Evolutionary conservation across 768 basidiomycete genomes (phyloP).

Genomic region (Termitomyces sp.): DNA sequence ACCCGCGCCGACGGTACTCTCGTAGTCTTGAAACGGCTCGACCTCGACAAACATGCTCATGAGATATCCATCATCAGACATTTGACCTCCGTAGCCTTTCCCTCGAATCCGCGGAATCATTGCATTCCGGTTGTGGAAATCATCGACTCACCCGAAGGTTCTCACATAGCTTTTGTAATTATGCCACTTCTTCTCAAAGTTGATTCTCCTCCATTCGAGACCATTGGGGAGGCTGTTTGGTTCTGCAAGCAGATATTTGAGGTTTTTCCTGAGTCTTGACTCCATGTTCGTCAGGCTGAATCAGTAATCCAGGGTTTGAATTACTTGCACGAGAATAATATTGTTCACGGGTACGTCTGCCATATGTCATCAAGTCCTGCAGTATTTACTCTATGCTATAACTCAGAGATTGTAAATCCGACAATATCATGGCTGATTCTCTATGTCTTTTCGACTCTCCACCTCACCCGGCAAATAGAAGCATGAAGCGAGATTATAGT

Average conservation of each 20-base stretch:
- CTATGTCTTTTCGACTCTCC: background rate
- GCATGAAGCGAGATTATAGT: background rate
- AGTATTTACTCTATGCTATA: background rate
- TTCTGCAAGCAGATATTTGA: background rate
- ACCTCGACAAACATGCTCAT: conserved; percentile 11
- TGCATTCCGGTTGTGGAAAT: conserved; percentile 26
- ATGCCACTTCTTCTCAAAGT: conserved; percentile 22
- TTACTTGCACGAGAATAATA: background rate
- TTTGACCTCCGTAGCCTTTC: conserved; percentile 13
- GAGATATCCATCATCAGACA: conserved; percentile 27
- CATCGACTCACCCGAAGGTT: conserved; percentile 16
- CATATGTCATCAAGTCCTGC: background rate
- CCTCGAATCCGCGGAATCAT: conserved; percentile 24
- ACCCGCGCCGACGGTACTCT: conserved; percentile 25
- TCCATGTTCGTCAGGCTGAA: background rate
- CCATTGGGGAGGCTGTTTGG: conserved; percentile 5
- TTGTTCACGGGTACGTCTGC: background rate
- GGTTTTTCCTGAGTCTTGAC: background rate
- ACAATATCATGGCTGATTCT: background rate
- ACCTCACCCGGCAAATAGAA: background rate
- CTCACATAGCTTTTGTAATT: conserved; percentile 13
- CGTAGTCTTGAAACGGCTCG: conserved; percentile 26
- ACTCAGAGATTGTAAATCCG: background rate
- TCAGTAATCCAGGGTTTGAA: background rate
- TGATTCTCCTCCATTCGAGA: background rate